phyloP scores from a whole-genome alignment of 345 rosid species.

The Camelina hispida region DNA sequence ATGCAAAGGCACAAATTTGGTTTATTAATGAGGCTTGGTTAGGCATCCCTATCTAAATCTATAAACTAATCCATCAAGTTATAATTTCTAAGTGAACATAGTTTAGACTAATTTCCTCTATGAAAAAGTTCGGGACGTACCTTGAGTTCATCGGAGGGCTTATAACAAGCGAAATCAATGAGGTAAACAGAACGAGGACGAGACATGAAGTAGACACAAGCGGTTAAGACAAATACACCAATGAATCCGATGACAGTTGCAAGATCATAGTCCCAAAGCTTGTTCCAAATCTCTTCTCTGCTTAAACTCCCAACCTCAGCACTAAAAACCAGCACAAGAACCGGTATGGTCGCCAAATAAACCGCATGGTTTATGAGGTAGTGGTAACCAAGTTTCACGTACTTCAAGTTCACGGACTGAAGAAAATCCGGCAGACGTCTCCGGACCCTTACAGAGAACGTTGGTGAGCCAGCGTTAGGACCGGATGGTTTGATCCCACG shows the following conservation, averaged over 20 bases:
- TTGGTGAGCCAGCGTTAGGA: conserved; percentile 82
- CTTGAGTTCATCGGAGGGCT: conserved; percentile 83
- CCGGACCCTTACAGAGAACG: conserved; percentile 92
- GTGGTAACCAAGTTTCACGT: conserved; percentile 92
- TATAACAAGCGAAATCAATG: conserved; percentile 80
- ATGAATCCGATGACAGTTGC: conserved; percentile 70
- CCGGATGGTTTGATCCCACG: conserved; percentile 90
- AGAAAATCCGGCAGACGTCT: conserved; percentile 91
- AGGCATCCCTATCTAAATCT: not conserved
- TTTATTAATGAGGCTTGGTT: not conserved
- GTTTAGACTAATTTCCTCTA: not conserved
- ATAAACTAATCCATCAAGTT: not conserved
- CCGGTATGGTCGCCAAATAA: conserved; percentile 88
- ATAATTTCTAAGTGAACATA: not conserved
- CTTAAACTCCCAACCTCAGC: conserved; percentile 90
- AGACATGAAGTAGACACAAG: conserved; percentile 80
- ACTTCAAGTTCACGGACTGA: conserved; percentile 92
- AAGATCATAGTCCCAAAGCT: conserved; percentile 85
- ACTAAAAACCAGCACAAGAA: conserved; percentile 75
- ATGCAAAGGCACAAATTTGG: not conserved
- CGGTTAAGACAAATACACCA: conserved; percentile 70
- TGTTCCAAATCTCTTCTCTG: conserved; percentile 83
- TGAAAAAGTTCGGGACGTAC: conserved; percentile 41
- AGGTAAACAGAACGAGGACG: conserved; percentile 87
- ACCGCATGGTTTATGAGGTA: conserved; percentile 94